These are phyloP conservation scores for Colletotrichum aenigma DNA, from an alignment of 2,329 filamentous ascomycete species.

Conservation along the genomic window DNA sequence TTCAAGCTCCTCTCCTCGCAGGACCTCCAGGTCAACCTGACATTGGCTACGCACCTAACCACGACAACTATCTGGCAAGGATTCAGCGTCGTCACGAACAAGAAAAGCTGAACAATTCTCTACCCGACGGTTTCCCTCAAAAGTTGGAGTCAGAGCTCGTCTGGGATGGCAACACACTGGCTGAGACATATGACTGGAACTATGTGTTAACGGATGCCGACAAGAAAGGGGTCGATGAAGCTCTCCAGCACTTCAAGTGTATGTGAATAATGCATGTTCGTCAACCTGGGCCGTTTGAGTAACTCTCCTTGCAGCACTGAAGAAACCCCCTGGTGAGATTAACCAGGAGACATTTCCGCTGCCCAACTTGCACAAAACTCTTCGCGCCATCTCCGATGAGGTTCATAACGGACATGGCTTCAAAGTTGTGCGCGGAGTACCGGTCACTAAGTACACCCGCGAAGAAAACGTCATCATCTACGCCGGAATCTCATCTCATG, in stretches of 20 bases:
- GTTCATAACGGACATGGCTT: conserved; percentile 65
- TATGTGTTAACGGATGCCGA: conserved; percentile 52
- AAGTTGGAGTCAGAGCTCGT: conserved; percentile 55
- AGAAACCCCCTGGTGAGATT: neutral
- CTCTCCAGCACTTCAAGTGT: conserved; percentile 18
- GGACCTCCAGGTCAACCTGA: conserved; percentile 56
- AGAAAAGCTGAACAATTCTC: conserved; percentile 38
- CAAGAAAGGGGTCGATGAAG: conserved; percentile 48
- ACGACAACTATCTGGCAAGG: conserved; percentile 56
- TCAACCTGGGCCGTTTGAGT: neutral
- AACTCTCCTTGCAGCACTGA: neutral
- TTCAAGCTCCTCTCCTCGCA: conserved; percentile 1
- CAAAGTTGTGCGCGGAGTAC: conserved; percentile 63
- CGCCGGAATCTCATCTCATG: conserved; percentile 62
- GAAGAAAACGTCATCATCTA: conserved; percentile 66
- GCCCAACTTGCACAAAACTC: conserved; percentile 49
- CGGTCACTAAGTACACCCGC: conserved; percentile 53
- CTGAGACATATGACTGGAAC: conserved; percentile 55
- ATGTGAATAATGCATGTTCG: neutral
- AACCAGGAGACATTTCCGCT: conserved; percentile 59
- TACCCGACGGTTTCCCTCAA: conserved; percentile 56
- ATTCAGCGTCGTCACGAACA: conserved; percentile 46
- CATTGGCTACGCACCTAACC: conserved; percentile 60
- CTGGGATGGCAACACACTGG: conserved; percentile 59
- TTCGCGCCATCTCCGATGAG: conserved; percentile 57